Evolutionary conservation across 768 basidiomycete species (phyloP).

Genomic region (Amanita pallidorosea): DNA sequence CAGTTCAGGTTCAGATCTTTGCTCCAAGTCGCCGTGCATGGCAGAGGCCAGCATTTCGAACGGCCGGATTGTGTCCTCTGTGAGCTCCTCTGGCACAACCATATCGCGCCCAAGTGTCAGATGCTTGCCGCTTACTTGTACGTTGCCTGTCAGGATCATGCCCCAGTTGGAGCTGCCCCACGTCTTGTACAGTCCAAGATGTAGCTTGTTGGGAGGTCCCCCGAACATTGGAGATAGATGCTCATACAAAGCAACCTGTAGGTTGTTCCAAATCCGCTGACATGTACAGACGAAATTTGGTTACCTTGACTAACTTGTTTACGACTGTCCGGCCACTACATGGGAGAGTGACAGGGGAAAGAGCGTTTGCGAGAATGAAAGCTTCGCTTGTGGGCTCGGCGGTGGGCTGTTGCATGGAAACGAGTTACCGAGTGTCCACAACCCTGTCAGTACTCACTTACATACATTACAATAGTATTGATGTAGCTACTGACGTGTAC

Average conservation of each 20-base stretch:
- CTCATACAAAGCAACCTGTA: conserved; percentile 85
- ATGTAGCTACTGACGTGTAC: background rate
- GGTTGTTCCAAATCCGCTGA: background rate
- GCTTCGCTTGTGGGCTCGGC: no score
- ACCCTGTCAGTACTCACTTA: no score
- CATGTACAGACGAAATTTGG: background rate
- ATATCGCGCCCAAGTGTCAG: conserved; percentile 66
- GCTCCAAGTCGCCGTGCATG: conserved; percentile 30
- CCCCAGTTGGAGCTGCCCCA: conserved; percentile 82
- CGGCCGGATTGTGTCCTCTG: conserved; percentile 31
- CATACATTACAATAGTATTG: background rate
- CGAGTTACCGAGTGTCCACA: no score
- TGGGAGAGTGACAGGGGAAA: conserved; percentile 19
- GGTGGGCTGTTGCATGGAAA: background rate
- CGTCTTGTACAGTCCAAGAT: conserved; percentile 53
- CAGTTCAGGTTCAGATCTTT: background rate
- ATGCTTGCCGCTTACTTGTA: conserved; percentile 56
- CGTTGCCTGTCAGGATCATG: conserved; percentile 81
- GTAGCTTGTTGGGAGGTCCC: conserved; percentile 59
- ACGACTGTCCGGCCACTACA: conserved; percentile 25
- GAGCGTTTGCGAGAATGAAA: conserved; percentile 5
- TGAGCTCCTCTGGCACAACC: conserved; percentile 37
- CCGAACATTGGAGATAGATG: conserved; percentile 57
- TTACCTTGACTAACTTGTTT: conserved; percentile 49
- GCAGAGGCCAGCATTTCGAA: conserved; percentile 38